Evolutionary conservation across 176 grass and related monocot species (phyloP), one percentile per base, ranked within the genome.

Genomic region (Carex pumila): DNA sequence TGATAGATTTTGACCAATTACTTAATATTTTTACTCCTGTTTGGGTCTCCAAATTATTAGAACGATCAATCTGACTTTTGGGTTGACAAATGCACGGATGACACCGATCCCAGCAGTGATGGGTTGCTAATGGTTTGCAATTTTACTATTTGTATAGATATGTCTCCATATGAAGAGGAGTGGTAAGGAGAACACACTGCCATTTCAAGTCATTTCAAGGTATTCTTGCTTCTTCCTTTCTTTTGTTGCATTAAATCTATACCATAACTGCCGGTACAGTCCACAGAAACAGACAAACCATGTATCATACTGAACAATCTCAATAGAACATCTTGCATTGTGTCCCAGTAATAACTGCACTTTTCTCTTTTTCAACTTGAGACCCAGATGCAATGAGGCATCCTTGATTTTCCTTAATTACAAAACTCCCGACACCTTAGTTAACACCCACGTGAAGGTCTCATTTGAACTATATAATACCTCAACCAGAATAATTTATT

Each of bases 191-290:
- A 91, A 99, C 55, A 95, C 96, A 79, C 84, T 99, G 61, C 96
- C 96, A 70, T 99, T 92, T 90, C 96, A 99, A 58, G 96, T 99
- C 78, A 99, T 99, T 90, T 99, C 96, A 30, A 99, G 91, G 96
- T 94, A 78, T 83, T 31, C 30, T 19, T 17, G 58, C 22, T 74
- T 25, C 41, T 65, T 87, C 65, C 30, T 63, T 90, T 31, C 68
- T 61, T 58, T 58, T 53, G 1, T 17, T 32, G 13, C 22, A 47
- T n/a, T 12, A 52, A 83, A 36, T 57, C 4, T 50, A 52, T 5
- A 52, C 50, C 12, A 45, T 53, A 53, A 21, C 22, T 53, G 43
- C 1, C 19, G 14, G 50, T 25, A 72, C n/a, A 49, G 39, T 25
- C 69, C 2, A 47, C 8, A 72, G 39, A 76, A 62, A 4, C 19